A percentile compares a stretch with the other conserved stretches of the same genome.
Evolutionary conservation across 1,284 basidiomycete genomes (phyloP).

Genomic region (Hemileia vastatrix): DNA sequence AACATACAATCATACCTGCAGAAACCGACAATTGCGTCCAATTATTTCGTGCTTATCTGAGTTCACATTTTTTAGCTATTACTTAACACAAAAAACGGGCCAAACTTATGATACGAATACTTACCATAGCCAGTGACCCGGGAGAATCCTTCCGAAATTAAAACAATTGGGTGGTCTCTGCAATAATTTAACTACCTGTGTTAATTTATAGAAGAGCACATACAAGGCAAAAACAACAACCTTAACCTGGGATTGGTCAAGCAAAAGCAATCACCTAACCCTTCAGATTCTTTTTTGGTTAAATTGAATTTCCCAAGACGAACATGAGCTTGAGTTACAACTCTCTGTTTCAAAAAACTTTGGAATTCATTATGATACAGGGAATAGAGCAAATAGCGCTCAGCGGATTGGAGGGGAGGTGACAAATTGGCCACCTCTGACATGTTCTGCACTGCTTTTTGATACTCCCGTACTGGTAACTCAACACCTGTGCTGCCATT

Average conservation of each 20-base stretch:
- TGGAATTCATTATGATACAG: slow-evolving; percentile 29
- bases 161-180: slow-evolving; percentile 37
- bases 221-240: neutral
- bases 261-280: slow-evolving; percentile 1
- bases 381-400: slow-evolving; percentile 26
- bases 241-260: neutral
- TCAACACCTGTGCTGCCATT: neutral
- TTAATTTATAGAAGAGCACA: neutral
- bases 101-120: neutral
- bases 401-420: too few relatives aligned
- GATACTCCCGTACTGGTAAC: too few relatives aligned
- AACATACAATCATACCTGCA: neutral
- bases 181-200: too few relatives aligned
- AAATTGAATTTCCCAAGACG: slow-evolving; percentile 28
- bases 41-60: neutral
- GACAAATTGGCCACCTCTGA: too few relatives aligned
- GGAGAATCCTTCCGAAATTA: slow-evolving; percentile 32
- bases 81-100: neutral
- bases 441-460: too few relatives aligned
- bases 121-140: slow-evolving; percentile 34
- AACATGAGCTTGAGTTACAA: slow-evolving; percentile 28
- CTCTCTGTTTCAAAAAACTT: slow-evolving; percentile 26
- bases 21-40: neutral
- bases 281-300: slow-evolving; percentile 8
- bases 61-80: neutral